These are phyloP conservation scores for Ogataea methanolica DNA, from an alignment of 805 yeast genomes.

Conservation along the genomic window DNA sequence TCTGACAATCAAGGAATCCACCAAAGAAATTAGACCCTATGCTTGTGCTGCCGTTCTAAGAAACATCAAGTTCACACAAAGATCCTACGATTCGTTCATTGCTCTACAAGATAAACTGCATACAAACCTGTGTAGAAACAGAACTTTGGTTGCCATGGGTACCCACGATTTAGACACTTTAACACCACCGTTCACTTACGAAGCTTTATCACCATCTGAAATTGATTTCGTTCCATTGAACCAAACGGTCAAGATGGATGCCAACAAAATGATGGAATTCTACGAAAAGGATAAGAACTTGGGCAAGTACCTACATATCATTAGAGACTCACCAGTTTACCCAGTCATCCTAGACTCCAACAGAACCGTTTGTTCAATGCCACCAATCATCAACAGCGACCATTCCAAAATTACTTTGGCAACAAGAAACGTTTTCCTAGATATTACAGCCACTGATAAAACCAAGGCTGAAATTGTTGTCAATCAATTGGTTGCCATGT, in stretches of 20 bases:
- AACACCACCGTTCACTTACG: slow-evolving; percentile 74
- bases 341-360: slow-evolving; percentile 84
- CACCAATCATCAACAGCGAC: slow-evolving; percentile 94
- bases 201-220: slow-evolving; percentile 75
- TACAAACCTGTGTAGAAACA: slow-evolving; percentile 91
- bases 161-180: slow-evolving; percentile 90
- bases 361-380: slow-evolving; percentile 81
- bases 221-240: slow-evolving; percentile 73
- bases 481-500: slow-evolving; percentile 92
- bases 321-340: slow-evolving; percentile 80
- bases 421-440: slow-evolving; percentile 87
- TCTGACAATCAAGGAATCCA: slow-evolving; percentile 71
- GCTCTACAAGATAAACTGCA: slow-evolving; percentile 95
- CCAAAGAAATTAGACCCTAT: slow-evolving; percentile 76
- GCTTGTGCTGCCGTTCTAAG: slow-evolving; percentile 95
- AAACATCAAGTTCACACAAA: slow-evolving; percentile 72
- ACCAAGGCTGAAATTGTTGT: slow-evolving; percentile 93
- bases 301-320: slow-evolving; percentile 83
- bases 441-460: slow-evolving; percentile 90
- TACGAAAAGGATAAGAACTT: slow-evolving; percentile 88
- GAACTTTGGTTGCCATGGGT: slow-evolving; percentile 97
- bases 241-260: slow-evolving; percentile 66
- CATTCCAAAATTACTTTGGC: slow-evolving; percentile 81
- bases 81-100: slow-evolving; percentile 90
- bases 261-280: slow-evolving; percentile 77